phyloP scores from a whole-genome alignment of 1,284 basidiomycete species.

The Irpex lacteus region DNA sequence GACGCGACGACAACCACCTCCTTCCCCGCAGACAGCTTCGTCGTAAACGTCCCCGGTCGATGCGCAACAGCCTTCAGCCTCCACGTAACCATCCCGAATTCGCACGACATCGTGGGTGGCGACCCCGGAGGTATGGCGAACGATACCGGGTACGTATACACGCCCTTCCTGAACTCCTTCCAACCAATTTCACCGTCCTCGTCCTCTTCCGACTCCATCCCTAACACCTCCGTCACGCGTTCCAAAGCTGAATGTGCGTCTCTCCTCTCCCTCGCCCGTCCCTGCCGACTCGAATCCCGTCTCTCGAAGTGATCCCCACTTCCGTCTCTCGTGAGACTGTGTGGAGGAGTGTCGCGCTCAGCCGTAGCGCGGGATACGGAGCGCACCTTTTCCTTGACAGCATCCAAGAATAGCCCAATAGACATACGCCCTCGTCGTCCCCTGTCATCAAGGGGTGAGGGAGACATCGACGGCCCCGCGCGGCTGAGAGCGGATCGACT shows the following conservation, averaged over 20 bases:
- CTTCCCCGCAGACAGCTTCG: conserved; percentile 68
- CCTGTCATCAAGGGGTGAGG: conserved; percentile 20
- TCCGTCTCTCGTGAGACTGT: conserved; percentile 14
- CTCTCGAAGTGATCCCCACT: conserved; percentile 2
- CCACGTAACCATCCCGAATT: conserved; percentile 83
- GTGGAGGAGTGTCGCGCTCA: conserved; percentile 21
- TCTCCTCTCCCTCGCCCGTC: conserved; percentile 24
- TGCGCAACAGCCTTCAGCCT: conserved; percentile 81
- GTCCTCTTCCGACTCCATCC: conserved; percentile 42
- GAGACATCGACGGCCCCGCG: neutral
- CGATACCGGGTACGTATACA: conserved; percentile 92
- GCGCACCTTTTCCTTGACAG: conserved; percentile 39
- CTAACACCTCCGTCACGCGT: conserved; percentile 36
- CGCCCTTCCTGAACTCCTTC: conserved; percentile 93
- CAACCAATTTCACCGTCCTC: conserved; percentile 61
- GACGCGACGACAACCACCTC: conserved; percentile 80
- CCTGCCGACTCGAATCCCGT: conserved; percentile 16
- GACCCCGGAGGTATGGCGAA: conserved; percentile 82
- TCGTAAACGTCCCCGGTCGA: conserved; percentile 79
- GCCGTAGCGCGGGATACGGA: conserved; percentile 32
- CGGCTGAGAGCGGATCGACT: conserved; percentile 7
- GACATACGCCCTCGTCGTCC: conserved; percentile 37
- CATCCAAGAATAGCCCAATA: conserved; percentile 35
- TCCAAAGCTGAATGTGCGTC: conserved; percentile 20
- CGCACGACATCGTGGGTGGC: conserved; percentile 79